Conservation (phyloP, 345 rosid species). For the Salix suchowensis region DNA sequence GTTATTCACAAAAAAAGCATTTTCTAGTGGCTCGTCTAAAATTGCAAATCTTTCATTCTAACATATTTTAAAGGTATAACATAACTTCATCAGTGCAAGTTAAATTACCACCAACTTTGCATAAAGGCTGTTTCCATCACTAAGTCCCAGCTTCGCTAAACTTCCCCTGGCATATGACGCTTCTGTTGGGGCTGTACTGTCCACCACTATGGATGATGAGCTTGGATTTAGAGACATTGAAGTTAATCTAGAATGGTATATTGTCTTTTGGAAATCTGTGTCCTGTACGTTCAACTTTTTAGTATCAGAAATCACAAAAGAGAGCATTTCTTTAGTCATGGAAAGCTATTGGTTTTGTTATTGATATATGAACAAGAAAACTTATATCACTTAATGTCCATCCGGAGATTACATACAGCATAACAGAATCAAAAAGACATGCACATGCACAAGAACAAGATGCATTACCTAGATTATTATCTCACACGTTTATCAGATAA, state of each 20-base stretch:
- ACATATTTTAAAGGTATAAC: not conserved
- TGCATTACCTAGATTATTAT: not conserved
- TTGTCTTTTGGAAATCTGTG: constrained; percentile 57
- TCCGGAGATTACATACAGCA: not conserved
- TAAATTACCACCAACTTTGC: constrained; percentile 85
- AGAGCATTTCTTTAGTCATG: not conserved
- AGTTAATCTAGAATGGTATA: constrained; percentile 63
- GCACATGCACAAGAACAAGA: not conserved
- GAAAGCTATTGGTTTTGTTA: not conserved
- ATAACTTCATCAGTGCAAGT: constrained; percentile 11
- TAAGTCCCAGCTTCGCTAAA: constrained; percentile 68
- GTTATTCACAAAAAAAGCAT: not conserved
- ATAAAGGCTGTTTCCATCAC: constrained; percentile 62
- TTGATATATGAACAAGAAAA: not conserved
- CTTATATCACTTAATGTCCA: not conserved
- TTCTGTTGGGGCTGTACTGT: constrained; percentile 36
- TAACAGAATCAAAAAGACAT: not conserved
- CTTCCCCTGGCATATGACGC: constrained; percentile 41
- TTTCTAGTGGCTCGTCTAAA: not conserved
- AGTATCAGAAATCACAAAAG: constrained; percentile 3
- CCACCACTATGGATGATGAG: constrained; percentile 38
- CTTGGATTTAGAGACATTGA: constrained; percentile 66
- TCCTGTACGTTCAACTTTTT: constrained; percentile 35
- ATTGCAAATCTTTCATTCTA: not conserved
- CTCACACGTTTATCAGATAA: not conserved